A percentile compares a stretch with the other conserved stretches of the same genome.
phyloP scores from a whole-genome alignment of 371 early-diverging fungal species.

The Apophysomyces variabilis region DNA sequence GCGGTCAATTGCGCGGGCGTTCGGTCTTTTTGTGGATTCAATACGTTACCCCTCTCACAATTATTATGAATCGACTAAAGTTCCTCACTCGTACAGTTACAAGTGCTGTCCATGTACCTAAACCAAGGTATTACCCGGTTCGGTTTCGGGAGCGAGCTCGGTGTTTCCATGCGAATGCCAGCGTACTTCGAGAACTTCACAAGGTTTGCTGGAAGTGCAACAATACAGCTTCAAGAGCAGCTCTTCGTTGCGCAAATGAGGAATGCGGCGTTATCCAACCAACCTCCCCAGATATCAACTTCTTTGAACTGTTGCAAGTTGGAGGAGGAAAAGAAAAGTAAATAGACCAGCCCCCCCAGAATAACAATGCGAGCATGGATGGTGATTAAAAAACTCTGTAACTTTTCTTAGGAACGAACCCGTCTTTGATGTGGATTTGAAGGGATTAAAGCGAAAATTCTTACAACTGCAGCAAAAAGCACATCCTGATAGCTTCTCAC shows the following conservation, averaged over 20 bases:
- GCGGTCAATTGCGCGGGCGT: not conserved
- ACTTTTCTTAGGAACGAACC: not conserved
- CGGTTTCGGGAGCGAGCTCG: not conserved
- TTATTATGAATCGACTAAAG: not conserved
- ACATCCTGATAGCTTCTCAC: slow-evolving; percentile 87
- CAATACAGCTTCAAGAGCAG: slow-evolving; percentile 32
- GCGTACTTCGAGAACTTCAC: not conserved
- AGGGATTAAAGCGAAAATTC: slow-evolving; percentile 66
- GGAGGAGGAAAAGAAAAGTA: slow-evolving; percentile 22
- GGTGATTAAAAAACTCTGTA: not conserved
- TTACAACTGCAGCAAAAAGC: slow-evolving; percentile 79
- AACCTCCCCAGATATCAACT: slow-evolving; percentile 53
- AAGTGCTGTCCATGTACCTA: not conserved
- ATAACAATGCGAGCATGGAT: no score
- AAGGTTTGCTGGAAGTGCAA: slow-evolving; percentile 42
- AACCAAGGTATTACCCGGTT: not conserved
- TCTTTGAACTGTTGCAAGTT: slow-evolving; percentile 56
- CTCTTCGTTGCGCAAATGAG: slow-evolving; percentile 45
- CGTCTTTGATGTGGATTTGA: slow-evolving; percentile 72
- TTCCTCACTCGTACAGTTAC: not conserved
- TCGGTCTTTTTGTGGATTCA: not conserved
- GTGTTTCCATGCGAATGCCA: not conserved
- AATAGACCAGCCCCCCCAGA: not conserved
- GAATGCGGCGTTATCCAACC: slow-evolving; percentile 69
- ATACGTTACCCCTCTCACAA: not conserved